phyloP scores from a whole-genome alignment of 108 stramenopile genomes.

The Nitzschia sp. region DNA sequence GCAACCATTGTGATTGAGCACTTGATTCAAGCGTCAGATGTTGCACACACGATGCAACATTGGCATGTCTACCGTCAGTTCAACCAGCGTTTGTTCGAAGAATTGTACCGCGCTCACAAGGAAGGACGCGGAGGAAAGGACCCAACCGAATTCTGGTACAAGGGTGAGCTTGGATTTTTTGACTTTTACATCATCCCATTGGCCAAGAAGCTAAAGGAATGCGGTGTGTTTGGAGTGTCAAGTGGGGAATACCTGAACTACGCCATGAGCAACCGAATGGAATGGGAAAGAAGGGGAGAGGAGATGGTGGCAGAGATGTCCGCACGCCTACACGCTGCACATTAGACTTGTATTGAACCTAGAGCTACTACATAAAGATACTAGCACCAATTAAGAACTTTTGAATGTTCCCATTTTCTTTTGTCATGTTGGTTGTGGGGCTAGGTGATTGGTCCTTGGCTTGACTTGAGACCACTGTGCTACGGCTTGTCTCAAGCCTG shows the following conservation, averaged over 20 bases:
- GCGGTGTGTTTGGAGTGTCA: neutral
- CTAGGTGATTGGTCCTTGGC: no score
- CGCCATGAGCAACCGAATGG: neutral
- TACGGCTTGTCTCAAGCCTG: no score
- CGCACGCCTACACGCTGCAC: neutral
- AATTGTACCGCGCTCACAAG: slow-evolving; percentile 22
- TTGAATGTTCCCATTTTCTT: no score
- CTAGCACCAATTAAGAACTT: no score
- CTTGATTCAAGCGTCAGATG: slow-evolving; percentile 27
- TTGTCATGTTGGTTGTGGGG: no score
- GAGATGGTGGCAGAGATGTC: slow-evolving; percentile 7
- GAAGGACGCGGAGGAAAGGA: slow-evolving; percentile 14
- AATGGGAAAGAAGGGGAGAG: slow-evolving; percentile 3
- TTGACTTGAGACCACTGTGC: no score
- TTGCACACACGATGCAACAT: slow-evolving; percentile 30
- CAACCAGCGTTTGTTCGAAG: slow-evolving; percentile 13
- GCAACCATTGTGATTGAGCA: slow-evolving; percentile 31
- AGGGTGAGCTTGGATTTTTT: slow-evolving; percentile 1
- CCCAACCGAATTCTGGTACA: slow-evolving; percentile 10
- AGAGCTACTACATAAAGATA: no score
- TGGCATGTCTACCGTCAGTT: slow-evolving; percentile 25
- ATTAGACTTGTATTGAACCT: neutral
- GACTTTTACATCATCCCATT: slow-evolving; percentile 5
- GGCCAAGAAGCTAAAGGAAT: slow-evolving; percentile 1
- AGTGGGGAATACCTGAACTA: slow-evolving; percentile 5